Conservation (phyloP, 345 rosid species). For the Ceriops decandra region DNA sequence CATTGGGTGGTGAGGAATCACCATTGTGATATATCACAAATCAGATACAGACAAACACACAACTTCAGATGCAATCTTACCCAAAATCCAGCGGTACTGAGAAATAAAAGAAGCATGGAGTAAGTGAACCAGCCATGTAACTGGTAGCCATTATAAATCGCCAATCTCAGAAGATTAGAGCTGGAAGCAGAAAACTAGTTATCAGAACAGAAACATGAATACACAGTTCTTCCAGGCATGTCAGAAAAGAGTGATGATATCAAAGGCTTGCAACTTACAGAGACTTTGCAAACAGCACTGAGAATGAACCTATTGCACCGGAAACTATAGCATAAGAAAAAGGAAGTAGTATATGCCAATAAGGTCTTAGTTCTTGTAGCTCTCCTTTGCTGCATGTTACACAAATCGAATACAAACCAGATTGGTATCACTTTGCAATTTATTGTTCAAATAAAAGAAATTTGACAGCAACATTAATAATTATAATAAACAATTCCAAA, state of each 20-base stretch:
- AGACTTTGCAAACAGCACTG: slow-evolving; percentile 96
- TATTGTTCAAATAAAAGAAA: not conserved
- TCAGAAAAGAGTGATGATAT: slow-evolving; percentile 6
- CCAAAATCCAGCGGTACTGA: slow-evolving; percentile 98
- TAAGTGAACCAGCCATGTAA: slow-evolving; percentile 97
- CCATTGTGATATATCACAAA: not conserved
- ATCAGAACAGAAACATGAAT: slow-evolving; percentile 14
- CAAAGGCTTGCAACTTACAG: slow-evolving; percentile 56
- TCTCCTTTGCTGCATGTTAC: slow-evolving; percentile 76
- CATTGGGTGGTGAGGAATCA: not conserved
- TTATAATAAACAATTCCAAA: not conserved
- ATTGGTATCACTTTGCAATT: not conserved
- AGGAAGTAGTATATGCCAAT: slow-evolving; percentile 87
- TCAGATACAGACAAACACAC: slow-evolving; percentile 6
- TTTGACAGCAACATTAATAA: not conserved
- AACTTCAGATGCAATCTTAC: slow-evolving; percentile 35
- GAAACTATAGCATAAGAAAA: slow-evolving; percentile 96
- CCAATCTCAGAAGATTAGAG: slow-evolving; percentile 85
- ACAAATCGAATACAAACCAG: slow-evolving; percentile 1
- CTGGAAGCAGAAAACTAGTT: slow-evolving; percentile 40
- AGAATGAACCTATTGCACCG: slow-evolving; percentile 94
- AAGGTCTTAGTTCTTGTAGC: slow-evolving; percentile 64
- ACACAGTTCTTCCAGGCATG: slow-evolving; percentile 6
- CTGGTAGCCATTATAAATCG: slow-evolving; percentile 81
- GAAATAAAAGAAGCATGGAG: slow-evolving; percentile 88